These are phyloP conservation scores for Saccharomycopsis fermentans DNA, from an alignment of 805 yeast species.

Conservation along the genomic window DNA sequence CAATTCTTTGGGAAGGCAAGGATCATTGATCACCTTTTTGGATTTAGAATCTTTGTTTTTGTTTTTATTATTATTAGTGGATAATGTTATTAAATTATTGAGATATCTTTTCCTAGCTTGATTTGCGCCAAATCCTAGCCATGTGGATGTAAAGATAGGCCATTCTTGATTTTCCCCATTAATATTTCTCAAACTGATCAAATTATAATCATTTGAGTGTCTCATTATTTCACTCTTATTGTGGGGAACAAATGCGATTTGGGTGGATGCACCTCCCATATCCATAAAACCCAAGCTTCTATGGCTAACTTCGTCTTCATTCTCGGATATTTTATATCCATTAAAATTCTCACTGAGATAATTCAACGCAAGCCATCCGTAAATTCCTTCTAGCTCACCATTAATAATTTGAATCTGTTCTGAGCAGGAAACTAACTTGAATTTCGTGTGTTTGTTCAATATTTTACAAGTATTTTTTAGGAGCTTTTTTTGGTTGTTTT, in stretches of 20 bases:
- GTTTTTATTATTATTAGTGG: constrained; percentile 24
- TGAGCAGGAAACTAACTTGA: constrained; percentile 45
- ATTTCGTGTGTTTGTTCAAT: constrained; percentile 45
- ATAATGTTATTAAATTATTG: constrained; percentile 41
- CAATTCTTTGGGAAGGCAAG: constrained; percentile 70
- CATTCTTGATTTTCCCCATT: constrained; percentile 67
- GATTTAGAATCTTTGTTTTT: background rate
- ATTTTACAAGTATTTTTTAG: constrained; percentile 50
- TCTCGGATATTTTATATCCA: constrained; percentile 27
- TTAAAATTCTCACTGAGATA: constrained; percentile 64
- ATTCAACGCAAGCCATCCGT: constrained; percentile 92
- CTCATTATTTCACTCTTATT: constrained; percentile 44
- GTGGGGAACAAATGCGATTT: constrained; percentile 84
- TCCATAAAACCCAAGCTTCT: constrained; percentile 90
- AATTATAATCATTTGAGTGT: constrained; percentile 66
- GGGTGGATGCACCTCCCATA: constrained; percentile 99
- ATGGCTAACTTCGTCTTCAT: constrained; percentile 26
- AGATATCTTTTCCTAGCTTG: constrained; percentile 76
- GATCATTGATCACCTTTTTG: constrained; percentile 42
- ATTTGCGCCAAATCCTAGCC: constrained; percentile 98
- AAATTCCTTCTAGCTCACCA: constrained; percentile 90
- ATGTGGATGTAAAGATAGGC: constrained; percentile 87
- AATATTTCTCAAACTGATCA: constrained; percentile 52
- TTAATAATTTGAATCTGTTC: constrained; percentile 78
- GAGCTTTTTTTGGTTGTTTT: constrained; percentile 40